A percentile compares a stretch with the other conserved stretches of the same genome.
These are phyloP conservation scores for Cicer arietinum DNA, from an alignment of 306 rosid species.

Conservation along the genomic window DNA sequence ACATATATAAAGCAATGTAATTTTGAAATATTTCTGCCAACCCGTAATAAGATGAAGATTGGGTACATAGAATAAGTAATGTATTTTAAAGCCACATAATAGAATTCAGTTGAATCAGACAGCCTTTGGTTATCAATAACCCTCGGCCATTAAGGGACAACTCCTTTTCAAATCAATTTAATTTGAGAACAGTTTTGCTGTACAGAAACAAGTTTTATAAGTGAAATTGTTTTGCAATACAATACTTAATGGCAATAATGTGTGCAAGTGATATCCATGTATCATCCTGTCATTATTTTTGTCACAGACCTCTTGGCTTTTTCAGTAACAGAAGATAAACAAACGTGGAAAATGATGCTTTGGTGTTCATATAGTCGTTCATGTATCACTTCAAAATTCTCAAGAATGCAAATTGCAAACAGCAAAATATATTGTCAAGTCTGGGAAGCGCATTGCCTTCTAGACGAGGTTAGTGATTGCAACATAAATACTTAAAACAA, in stretches of 20 bases:
- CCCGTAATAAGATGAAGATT: too few relatives aligned
- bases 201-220: not conserved
- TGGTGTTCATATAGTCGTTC: not conserved
- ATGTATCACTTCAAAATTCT: conserved; percentile 19
- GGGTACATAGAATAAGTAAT: too few relatives aligned
- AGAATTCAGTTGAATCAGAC: too few relatives aligned
- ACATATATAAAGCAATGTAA: too few relatives aligned
- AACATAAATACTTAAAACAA: not conserved
- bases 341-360: not conserved
- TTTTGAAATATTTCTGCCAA: too few relatives aligned
- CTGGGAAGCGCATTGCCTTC: conserved; percentile 11
- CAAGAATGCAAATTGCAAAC: conserved; percentile 32
- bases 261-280: not conserved
- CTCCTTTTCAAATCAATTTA: too few relatives aligned
- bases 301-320: not conserved
- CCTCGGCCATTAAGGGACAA: not conserved
- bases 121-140: not conserved
- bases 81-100: too few relatives aligned
- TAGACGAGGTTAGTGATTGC: conserved; percentile 10
- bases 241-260: not conserved
- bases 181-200: not conserved
- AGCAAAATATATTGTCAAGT: conserved; percentile 13
- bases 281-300: not conserved
- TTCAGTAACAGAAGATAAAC: not conserved
- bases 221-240: not conserved